These are phyloP conservation scores for Plasmodium relictum DNA, from an alignment of 169 alveolate genomes.

Conservation along the genomic window DNA sequence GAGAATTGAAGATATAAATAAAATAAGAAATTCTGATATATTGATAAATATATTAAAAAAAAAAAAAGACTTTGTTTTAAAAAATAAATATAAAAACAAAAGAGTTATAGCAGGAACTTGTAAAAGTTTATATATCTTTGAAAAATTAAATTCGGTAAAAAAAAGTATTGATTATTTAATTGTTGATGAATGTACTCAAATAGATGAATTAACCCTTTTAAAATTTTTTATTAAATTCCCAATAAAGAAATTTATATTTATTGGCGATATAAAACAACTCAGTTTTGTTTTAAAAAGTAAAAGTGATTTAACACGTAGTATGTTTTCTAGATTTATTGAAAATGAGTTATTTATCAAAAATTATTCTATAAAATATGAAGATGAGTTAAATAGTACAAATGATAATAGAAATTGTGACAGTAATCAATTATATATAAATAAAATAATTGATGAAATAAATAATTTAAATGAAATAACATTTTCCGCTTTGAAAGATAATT, in stretches of 20 bases:
- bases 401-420: background rate
- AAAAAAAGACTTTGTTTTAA: constrained; percentile 20
- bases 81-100: constrained; percentile 53
- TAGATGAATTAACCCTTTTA: constrained; percentile 44
- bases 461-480: constrained; percentile 12
- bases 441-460: constrained; percentile 4
- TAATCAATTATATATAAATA: background rate
- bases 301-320: constrained; percentile 43
- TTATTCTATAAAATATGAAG: background rate
- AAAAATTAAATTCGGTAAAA: constrained; percentile 28
- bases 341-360: constrained; percentile 36
- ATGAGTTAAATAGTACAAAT: no score
- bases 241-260: constrained; percentile 33
- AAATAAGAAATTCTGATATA: constrained; percentile 26
- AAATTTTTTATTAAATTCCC: constrained; percentile 28
- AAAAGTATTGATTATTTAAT: constrained; percentile 34
- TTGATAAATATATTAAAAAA: constrained; percentile 11
- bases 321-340: constrained; percentile 68
- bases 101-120: constrained; percentile 71
- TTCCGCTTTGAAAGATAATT: background rate
- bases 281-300: constrained; percentile 45
- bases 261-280: constrained; percentile 59
- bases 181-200: constrained; percentile 65
- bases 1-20: constrained; percentile 13
- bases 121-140: constrained; percentile 43